These are phyloP conservation scores for Fonsecaea pugnacius DNA, from an alignment of 2,329 filamentous ascomycete species.

Conservation along the genomic window DNA sequence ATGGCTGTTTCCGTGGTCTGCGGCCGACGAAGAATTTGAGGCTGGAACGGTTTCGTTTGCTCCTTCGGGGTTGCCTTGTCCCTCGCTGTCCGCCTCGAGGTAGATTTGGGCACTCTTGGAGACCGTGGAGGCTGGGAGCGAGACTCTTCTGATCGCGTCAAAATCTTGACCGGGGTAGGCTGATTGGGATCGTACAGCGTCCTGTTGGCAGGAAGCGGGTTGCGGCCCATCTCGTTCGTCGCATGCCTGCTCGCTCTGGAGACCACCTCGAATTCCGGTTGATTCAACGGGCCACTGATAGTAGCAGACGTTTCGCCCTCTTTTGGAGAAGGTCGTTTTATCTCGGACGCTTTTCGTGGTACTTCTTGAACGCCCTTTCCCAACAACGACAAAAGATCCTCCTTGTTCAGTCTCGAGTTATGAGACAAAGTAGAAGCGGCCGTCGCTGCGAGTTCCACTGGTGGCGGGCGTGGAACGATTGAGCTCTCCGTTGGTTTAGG, in stretches of 20 bases:
- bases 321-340: slow-evolving; percentile 22
- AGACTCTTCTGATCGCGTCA: slow-evolving; percentile 36
- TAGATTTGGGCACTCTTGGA: slow-evolving; percentile 23
- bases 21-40: slow-evolving; percentile 59
- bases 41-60: slow-evolving; percentile 54
- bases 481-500: slow-evolving; percentile 26
- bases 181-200: slow-evolving; percentile 37
- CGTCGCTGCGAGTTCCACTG: slow-evolving; percentile 53
- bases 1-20: slow-evolving; percentile 42
- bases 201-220: slow-evolving; percentile 29
- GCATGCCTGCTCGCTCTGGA: slow-evolving; percentile 20
- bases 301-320: slow-evolving; percentile 45
- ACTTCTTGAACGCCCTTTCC: slow-evolving; percentile 18
- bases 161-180: slow-evolving; percentile 37
- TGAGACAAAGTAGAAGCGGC: slow-evolving; percentile 40
- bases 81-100: slow-evolving; percentile 22
- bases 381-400: slow-evolving; percentile 30
- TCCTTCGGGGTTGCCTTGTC: slow-evolving; percentile 32
- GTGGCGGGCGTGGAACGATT: slow-evolving; percentile 26
- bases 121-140: slow-evolving; percentile 28
- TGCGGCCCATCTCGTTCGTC: slow-evolving; percentile 31
- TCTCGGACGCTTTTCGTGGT: slow-evolving; percentile 30
- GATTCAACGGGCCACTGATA: slow-evolving; percentile 47
- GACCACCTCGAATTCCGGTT: slow-evolving; percentile 46
- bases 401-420: slow-evolving; percentile 24